These are phyloP conservation scores for Monilinia vaccinii-corymbosi DNA, from an alignment of 2,329 filamentous ascomycete genomes.

Conservation along the genomic window DNA sequence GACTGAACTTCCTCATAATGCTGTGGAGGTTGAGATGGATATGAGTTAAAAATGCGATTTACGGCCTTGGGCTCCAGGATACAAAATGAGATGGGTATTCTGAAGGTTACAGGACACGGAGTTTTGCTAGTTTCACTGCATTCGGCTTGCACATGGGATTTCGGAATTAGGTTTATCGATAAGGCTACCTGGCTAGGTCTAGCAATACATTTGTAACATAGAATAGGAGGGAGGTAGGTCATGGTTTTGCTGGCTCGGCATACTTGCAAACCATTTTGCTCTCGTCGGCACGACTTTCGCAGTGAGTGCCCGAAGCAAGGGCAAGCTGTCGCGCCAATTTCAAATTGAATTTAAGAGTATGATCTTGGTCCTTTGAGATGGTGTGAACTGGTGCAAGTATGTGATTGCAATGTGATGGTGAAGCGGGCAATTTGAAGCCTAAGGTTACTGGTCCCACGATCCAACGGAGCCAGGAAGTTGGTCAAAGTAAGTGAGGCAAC, in stretches of 20 bases:
- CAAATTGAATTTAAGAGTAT: neutral
- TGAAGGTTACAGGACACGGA: constrained; percentile 11
- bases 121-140: constrained; percentile 11
- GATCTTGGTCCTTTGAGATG: neutral
- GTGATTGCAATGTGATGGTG: neutral
- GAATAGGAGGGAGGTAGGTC: constrained; percentile 8
- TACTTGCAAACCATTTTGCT: constrained; percentile 1
- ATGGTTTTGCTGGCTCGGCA: constrained; percentile 4
- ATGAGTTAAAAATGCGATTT: constrained; percentile 31
- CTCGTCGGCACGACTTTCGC: neutral
- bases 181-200: constrained; percentile 10
- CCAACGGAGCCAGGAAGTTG: neutral
- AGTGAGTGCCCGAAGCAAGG: neutral
- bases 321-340: neutral
- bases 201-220: constrained; percentile 13
- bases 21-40: constrained; percentile 34
- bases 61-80: constrained; percentile 4
- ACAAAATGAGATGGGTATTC: constrained; percentile 9
- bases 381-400: neutral
- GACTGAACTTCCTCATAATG: constrained; percentile 6
- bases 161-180: constrained; percentile 8
- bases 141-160: constrained; percentile 10
- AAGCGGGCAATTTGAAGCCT: neutral
- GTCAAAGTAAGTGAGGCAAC: neutral
- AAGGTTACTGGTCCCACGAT: neutral